Evolutionary conservation across 306 rosid genomes (phyloP).

Genomic region (Quercus bicolor): DNA sequence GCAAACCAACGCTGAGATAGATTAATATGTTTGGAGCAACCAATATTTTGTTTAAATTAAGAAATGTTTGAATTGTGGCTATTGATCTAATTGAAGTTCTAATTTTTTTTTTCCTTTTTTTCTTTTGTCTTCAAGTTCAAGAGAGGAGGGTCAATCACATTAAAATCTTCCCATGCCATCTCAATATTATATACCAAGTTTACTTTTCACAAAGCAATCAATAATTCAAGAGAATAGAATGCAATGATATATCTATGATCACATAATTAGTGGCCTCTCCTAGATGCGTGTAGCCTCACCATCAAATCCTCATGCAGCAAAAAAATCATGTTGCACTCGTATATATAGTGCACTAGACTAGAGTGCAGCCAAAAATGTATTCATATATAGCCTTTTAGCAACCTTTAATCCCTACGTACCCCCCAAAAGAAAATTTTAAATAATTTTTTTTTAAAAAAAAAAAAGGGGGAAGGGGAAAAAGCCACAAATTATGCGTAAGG

Average conservation of each 20-base stretch:
- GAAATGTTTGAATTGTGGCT: neutral
- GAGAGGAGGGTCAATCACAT: neutral
- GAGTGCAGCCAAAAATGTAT: neutral
- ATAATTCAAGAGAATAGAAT: neutral
- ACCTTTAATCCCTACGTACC: no score
- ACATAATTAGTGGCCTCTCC: neutral
- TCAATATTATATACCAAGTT: neutral
- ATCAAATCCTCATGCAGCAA: neutral
- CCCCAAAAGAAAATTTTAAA: neutral
- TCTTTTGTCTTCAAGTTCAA: neutral
- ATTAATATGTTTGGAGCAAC: neutral
- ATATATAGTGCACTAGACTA: no score
- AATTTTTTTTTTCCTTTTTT: neutral
- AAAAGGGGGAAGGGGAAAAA: neutral
- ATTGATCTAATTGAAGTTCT: neutral
- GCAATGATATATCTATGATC: neutral
- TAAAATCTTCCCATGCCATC: neutral
- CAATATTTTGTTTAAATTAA: neutral
- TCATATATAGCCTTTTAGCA: no score
- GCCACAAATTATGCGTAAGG: neutral
- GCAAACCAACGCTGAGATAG: no score
- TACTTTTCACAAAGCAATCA: neutral
- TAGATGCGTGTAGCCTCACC: neutral
- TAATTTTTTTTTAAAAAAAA: no score
- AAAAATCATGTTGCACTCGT: neutral